A percentile compares a stretch with the other conserved stretches of the same genome.
Evolutionary conservation across 495 filamentous ascomycete genomes (phyloP).

Genomic region (Bryoglossum gracile): DNA sequence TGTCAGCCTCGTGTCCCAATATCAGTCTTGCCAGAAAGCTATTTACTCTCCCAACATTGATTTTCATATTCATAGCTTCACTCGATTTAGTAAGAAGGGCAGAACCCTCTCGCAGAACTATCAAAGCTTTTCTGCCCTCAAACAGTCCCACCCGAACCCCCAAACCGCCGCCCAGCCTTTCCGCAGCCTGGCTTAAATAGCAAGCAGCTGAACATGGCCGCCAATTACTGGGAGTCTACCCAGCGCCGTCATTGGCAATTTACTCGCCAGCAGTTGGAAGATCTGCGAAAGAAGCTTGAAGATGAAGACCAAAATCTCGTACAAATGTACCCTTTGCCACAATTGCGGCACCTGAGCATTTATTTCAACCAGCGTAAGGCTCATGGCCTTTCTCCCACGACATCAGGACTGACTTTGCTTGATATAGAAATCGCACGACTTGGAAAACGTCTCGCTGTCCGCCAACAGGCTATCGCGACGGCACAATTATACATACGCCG

Average conservation of each 20-base stretch:
- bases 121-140: no score
- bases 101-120: no score
- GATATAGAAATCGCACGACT: slow-evolving; percentile 63
- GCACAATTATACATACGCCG: slow-evolving; percentile 91
- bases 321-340: slow-evolving; percentile 73
- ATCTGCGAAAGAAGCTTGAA: slow-evolving; percentile 64
- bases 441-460: slow-evolving; percentile 67
- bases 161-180: no score
- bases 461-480: slow-evolving; percentile 90
- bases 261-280: slow-evolving; percentile 66
- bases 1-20: no score
- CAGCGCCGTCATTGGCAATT: slow-evolving; percentile 89
- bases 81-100: no score
- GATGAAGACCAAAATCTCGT: slow-evolving; percentile 63
- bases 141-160: no score
- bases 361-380: slow-evolving; percentile 82
- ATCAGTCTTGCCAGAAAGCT: no score
- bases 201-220: slow-evolving; percentile 73
- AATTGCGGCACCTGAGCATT: slow-evolving; percentile 75
- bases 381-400: no score
- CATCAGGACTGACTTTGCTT: no score
- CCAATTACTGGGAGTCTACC: slow-evolving; percentile 94
- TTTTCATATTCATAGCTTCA: no score
- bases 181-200: no score
- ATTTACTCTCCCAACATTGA: no score